Evolutionary conservation across 1,284 basidiomycete species (phyloP).

Genomic region (Pseudozyma sp.): DNA sequence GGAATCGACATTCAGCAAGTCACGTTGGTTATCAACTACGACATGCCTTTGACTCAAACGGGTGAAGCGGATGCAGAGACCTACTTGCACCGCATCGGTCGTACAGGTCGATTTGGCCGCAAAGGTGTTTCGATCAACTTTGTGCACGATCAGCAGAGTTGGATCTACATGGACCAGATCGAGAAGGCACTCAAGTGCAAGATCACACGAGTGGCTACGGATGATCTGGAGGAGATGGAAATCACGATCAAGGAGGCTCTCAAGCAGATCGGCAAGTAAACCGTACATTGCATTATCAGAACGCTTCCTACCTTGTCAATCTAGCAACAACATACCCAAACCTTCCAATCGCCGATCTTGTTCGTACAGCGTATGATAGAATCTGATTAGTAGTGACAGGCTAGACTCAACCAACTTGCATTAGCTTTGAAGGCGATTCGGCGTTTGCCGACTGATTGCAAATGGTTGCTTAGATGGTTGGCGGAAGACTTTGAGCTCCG

Average conservation of each 20-base stretch:
- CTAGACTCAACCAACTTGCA: not conserved
- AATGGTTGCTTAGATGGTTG: too few relatives aligned
- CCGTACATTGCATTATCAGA: not conserved
- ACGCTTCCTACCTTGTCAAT: slow-evolving; percentile 3
- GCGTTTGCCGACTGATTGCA: too few relatives aligned
- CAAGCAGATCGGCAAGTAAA: slow-evolving; percentile 53
- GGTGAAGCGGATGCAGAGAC: slow-evolving; percentile 89
- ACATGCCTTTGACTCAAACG: slow-evolving; percentile 78
- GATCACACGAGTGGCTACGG: slow-evolving; percentile 63
- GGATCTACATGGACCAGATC: slow-evolving; percentile 65
- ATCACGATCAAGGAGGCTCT: slow-evolving; percentile 65
- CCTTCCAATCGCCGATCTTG: not conserved
- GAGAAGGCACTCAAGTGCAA: slow-evolving; percentile 64
- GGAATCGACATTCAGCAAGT: slow-evolving; percentile 99
- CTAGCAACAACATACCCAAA: slow-evolving; percentile 27
- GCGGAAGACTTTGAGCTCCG: too few relatives aligned
- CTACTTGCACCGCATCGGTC: slow-evolving; percentile 95
- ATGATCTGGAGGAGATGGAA: slow-evolving; percentile 68
- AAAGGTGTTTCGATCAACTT: slow-evolving; percentile 69
- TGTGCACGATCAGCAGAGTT: slow-evolving; percentile 65
- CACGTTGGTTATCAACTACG: slow-evolving; percentile 85
- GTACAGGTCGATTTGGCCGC: slow-evolving; percentile 67
- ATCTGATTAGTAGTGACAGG: not conserved
- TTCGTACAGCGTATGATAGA: not conserved
- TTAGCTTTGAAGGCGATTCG: too few relatives aligned